These are phyloP conservation scores for Pestalotiopsis sp. DNA, from an alignment of 2,329 filamentous ascomycete genomes.

Conservation along the genomic window DNA sequence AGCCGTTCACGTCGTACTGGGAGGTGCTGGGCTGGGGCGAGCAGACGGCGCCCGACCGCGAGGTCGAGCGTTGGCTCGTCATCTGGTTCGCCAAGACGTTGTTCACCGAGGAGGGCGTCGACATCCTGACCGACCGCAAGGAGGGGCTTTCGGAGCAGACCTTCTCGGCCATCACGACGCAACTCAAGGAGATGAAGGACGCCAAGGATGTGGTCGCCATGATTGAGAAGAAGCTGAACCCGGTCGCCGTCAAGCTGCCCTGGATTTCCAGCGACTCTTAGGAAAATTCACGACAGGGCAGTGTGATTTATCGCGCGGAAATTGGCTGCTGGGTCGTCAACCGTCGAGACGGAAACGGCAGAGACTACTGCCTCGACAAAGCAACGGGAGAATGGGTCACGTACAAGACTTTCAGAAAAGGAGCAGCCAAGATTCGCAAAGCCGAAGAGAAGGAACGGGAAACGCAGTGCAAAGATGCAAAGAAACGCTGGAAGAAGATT, in stretches of 20 bases:
- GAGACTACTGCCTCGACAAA: background rate
- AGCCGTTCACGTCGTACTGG: conserved; percentile 76
- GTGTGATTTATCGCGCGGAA: background rate
- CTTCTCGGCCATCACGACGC: conserved; percentile 56
- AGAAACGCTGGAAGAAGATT: background rate
- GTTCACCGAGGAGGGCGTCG: conserved; percentile 81
- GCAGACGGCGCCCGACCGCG: conserved; percentile 33
- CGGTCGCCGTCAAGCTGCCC: conserved; percentile 53
- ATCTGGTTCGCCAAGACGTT: conserved; percentile 84
- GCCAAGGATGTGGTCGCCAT: conserved; percentile 57
- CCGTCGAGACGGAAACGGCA: background rate
- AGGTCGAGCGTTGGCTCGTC: conserved; percentile 68
- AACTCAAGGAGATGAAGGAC: conserved; percentile 52
- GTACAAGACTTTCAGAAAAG: no score
- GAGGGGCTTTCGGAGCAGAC: conserved; percentile 62
- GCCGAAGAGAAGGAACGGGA: background rate
- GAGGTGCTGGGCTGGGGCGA: conserved; percentile 79
- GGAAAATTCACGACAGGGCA: background rate
- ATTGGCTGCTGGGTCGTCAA: background rate
- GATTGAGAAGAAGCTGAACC: conserved; percentile 49
- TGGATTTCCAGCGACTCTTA: conserved; percentile 38
- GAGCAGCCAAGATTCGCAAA: background rate
- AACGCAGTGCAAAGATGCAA: background rate
- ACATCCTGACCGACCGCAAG: conserved; percentile 70
- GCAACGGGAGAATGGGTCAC: background rate